Evolutionary conservation across 495 filamentous ascomycete genomes (phyloP), one percentile per base, ranked within the genome.

Genomic region (Xylaria castorea): DNA sequence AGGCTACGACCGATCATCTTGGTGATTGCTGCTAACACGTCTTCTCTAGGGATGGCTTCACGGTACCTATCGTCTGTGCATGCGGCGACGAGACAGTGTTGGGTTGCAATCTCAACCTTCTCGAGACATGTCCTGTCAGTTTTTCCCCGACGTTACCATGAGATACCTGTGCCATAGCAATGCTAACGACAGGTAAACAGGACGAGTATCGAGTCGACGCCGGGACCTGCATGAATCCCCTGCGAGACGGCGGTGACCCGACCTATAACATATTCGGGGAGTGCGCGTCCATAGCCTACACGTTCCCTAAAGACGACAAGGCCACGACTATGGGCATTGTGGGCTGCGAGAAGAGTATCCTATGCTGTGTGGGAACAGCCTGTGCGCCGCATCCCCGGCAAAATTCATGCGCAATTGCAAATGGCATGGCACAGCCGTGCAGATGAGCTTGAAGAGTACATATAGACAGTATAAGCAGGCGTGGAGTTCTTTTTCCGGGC

Each of bases 1-100:
- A 40, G 11, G 12, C 9, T 1, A 20, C 22, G 12, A 1, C 25
- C 11, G 32, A 30, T 64, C 5, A 22, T 38, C 30, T 30, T 27
- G 8, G 18, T 14, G 18, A 66, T 66, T 30, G 46, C 40, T 51
- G 18, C 71, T 75, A 51, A 75, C 65, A 14, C 0, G 3, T 6
- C 22, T 58, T 53, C 14, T 36, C 2, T 38, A 79, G 75, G 1
- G 77, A 77, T 27, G 77, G 69, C 36, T 79, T 79, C 60, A 77
- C 77, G 3, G 73, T 79, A 0, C 77, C 77, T 27, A 71, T 79
- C 68, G 75, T 77, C 58, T 79, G 77, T 51, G 73, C 73, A 38
- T 79, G 77, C 51, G 66, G 71, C 18, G 1, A 44, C 11, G 6
- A 25, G 3, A 64, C 74, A 4, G 66, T 53, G 27, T 58, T 75